Conservation (phyloP, 164 flowering plant species). For the Sextonia rubra region DNA sequence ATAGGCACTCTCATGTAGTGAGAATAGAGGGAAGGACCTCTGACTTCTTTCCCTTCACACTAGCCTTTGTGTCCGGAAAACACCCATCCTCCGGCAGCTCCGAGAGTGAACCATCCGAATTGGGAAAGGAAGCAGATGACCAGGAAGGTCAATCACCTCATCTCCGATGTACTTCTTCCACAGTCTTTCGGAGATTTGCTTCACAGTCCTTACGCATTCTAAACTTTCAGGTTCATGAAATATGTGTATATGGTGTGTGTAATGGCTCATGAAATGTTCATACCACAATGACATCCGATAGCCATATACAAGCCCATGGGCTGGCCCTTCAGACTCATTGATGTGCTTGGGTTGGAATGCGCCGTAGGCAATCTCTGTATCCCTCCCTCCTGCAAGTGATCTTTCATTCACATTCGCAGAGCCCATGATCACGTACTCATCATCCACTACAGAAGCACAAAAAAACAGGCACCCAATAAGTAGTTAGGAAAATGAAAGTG, state of each 20-base stretch:
- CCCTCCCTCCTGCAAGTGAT: conserved; percentile 71
- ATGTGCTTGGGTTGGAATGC: conserved; percentile 59
- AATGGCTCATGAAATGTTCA: conserved; percentile 38
- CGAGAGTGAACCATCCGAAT: conserved; percentile 31
- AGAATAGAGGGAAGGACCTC: conserved; percentile 47
- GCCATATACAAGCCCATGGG: conserved; percentile 46
- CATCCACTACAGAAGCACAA: conserved; percentile 49
- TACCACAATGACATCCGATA: conserved; percentile 61
- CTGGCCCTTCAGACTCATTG: conserved; percentile 15
- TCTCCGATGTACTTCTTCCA: conserved; percentile 39
- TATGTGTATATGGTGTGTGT: conserved; percentile 13
- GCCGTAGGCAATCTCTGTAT: conserved; percentile 78
- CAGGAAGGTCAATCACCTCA: conserved; percentile 31
- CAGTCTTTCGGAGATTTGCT: conserved; percentile 33
- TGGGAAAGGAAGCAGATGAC: conserved; percentile 63
- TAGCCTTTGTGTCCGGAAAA: conserved; percentile 67
- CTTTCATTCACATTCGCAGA: conserved; percentile 82
- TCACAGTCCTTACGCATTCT: conserved; percentile 37
- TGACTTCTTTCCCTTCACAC: conserved; percentile 40
- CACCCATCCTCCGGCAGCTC: conserved; percentile 26
- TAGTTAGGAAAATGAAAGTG: not conserved
- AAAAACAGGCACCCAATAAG: not conserved
- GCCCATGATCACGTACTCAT: conserved; percentile 73
- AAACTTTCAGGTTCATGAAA: conserved; percentile 32
- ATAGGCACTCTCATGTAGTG: conserved; percentile 34